phyloP scores from a whole-genome alignment of 305 asterid species.

The Rubia occidens region DNA sequence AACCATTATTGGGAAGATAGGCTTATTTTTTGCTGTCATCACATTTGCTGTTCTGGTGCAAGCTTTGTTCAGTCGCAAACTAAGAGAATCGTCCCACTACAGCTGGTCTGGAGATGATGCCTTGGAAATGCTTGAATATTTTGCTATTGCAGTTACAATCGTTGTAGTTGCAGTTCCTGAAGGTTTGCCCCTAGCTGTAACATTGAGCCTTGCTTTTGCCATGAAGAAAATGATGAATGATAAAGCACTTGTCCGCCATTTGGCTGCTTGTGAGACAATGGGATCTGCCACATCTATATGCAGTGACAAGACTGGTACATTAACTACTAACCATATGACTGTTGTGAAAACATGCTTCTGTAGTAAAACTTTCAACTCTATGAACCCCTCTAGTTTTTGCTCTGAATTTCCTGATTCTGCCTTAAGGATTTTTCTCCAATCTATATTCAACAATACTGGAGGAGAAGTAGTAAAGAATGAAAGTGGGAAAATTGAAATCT shows the following conservation, averaged over 20 bases:
- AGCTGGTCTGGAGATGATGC: constrained; percentile 79
- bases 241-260: constrained; percentile 89
- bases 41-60: constrained; percentile 85
- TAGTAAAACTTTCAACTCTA: constrained; percentile 33
- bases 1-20: constrained; percentile 88
- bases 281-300: constrained; percentile 95
- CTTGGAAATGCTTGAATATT: constrained; percentile 77
- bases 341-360: constrained; percentile 73
- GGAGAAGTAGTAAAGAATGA: constrained; percentile 69
- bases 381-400: constrained; percentile 37
- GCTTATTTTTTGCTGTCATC: constrained; percentile 82
- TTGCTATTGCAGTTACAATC: constrained; percentile 92
- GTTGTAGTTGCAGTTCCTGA: constrained; percentile 99
- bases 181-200: constrained; percentile 92
- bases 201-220: constrained; percentile 93
- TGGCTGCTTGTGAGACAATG: constrained; percentile 99
- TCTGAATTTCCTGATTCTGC: constrained; percentile 52
- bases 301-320: constrained; percentile 94
- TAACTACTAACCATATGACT: constrained; percentile 88
- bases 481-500: constrained; percentile 53
- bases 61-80: constrained; percentile 57
- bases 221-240: constrained; percentile 99
- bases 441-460: constrained; percentile 83
- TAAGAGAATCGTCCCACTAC: constrained; percentile 47
- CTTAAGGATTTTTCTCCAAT: constrained; percentile 41